A percentile compares a stretch with the other conserved stretches of the same genome.
Conservation (phyloP, 805 yeast species). For the Yamadazyma ubonensis region DNA sequence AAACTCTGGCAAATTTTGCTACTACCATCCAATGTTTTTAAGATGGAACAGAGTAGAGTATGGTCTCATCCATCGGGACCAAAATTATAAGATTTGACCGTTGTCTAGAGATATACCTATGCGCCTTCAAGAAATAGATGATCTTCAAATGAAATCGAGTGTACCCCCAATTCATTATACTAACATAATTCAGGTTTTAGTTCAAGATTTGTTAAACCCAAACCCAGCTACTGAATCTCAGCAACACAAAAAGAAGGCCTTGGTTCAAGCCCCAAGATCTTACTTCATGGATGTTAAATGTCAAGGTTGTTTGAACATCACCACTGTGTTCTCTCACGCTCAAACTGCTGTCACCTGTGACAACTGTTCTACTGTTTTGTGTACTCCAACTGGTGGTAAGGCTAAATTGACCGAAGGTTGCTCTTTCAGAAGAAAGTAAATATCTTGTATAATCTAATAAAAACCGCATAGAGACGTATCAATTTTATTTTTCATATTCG, state of each 20-base stretch:
- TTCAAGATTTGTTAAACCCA: slow-evolving; percentile 99
- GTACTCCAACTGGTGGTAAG: slow-evolving; percentile 99
- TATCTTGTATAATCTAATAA: slow-evolving; percentile 18
- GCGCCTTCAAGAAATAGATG: too few species aligned
- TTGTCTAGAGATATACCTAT: too few species aligned
- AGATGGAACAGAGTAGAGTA: too few species aligned
- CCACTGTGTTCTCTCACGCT: slow-evolving; percentile 99
- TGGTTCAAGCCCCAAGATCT: slow-evolving; percentile 98
- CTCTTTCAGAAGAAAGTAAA: slow-evolving; percentile 98
- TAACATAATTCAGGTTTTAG: slow-evolving; percentile 72
- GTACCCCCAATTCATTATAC: neutral
- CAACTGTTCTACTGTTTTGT: slow-evolving; percentile 95
- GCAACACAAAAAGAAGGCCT: slow-evolving; percentile 95
- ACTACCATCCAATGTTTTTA: too few species aligned
- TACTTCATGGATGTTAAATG: slow-evolving; percentile 99
- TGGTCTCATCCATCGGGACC: too few species aligned
- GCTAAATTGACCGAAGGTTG: slow-evolving; percentile 99
- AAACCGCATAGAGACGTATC: slow-evolving; percentile 11
- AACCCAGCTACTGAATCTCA: slow-evolving; percentile 93
- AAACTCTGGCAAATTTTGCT: too few species aligned
- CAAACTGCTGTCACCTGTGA: slow-evolving; percentile 99
- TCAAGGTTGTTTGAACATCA: slow-evolving; percentile 98
- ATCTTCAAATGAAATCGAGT: too few species aligned
- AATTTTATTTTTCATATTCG: too few species aligned
- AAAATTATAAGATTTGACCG: too few species aligned